Evolutionary conservation across 169 alveolate species (phyloP).

Genomic region (Cryptosporidium felis): DNA sequence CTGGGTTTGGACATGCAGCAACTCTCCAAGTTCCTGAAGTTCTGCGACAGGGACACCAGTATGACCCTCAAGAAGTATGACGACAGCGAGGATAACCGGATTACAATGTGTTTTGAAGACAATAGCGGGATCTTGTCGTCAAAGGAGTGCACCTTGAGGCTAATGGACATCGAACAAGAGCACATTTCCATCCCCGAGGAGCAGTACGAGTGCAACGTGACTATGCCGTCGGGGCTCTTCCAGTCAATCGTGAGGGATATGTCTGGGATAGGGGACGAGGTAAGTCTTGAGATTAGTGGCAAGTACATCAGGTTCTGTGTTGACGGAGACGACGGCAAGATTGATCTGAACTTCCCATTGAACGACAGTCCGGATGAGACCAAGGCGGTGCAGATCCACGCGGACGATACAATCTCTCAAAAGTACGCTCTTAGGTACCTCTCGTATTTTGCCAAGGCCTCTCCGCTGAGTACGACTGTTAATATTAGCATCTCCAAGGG

Average conservation of each 20-base stretch:
- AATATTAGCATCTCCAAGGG: slow-evolving; percentile 84
- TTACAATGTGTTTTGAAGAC: slow-evolving; percentile 81
- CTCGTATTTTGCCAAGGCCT: slow-evolving; percentile 83
- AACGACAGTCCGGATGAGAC: slow-evolving; percentile 81
- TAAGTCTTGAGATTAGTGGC: slow-evolving; percentile 82
- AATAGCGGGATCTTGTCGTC: slow-evolving; percentile 78
- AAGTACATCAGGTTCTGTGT: slow-evolving; percentile 81
- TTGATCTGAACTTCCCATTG: slow-evolving; percentile 79
- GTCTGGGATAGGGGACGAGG: slow-evolving; percentile 85
- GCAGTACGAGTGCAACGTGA: slow-evolving; percentile 82
- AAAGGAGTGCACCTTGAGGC: slow-evolving; percentile 79
- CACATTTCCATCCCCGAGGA: slow-evolving; percentile 84
- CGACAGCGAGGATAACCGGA: slow-evolving; percentile 76
- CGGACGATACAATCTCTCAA: slow-evolving; percentile 82
- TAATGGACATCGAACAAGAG: slow-evolving; percentile 83
- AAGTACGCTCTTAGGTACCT: slow-evolving; percentile 84
- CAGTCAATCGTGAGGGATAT: slow-evolving; percentile 85
- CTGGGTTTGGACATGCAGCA: slow-evolving; percentile 69
- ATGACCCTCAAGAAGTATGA: slow-evolving; percentile 61
- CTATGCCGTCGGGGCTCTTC: slow-evolving; percentile 82
- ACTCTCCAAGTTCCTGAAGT: slow-evolving; percentile 58
- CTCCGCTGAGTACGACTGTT: slow-evolving; percentile 84
- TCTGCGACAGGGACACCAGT: slow-evolving; percentile 66
- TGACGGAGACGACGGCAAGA: slow-evolving; percentile 84
- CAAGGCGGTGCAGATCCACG: slow-evolving; percentile 77